Base-by-base conservation (phyloP, 139 green algal genomes). In the Tetratostichococcus sp. region DNA sequence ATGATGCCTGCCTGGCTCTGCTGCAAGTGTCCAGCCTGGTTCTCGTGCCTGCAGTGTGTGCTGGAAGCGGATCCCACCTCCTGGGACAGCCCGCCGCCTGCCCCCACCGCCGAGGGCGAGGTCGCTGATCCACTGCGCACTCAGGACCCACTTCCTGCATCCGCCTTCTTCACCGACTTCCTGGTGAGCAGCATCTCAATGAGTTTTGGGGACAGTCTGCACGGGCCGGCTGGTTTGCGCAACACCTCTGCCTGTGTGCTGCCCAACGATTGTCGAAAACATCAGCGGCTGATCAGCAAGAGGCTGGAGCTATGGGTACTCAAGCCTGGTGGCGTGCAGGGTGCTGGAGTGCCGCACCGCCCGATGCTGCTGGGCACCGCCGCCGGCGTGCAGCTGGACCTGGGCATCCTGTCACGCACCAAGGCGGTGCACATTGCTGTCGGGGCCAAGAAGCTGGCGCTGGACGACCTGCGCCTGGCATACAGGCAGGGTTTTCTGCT, bases 31-130 rank as follows among this genome's bases (percentile, higher is more conserved):
- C n/a, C n/a, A n/a, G n/a, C n/a, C n/a, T n/a, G n/a, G 2, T 66
- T 65, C 17, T 19, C 21, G 22, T 57, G 2, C 16, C 23, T 42
- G 65, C 81, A 85, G 81, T 30, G 68, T 4, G 69, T 80, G 14
- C 67, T 89, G 42, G 80, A 85, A 71, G 80, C 79, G 33, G 74
- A 89, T 35, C 77, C 85, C 1, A 43, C 32, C 31, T 28, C 35
- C 28, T 82, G 77, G 77, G 67, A 82, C 67, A 62, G 50, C 50
- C 50, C 50, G 67, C 77, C 28, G 70, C 33, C 30, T 43, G 65
- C 70, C 34, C 72, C 57, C 2, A 71, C 6, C 57, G 35, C n/a
- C 25, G 39, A 59, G 34, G 30, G 21, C 21, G 2, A 5, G 31
- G n/a, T 1, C 34, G 39, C n/a, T 50, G 59, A 57, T 23, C 1